These are phyloP conservation scores for Kwoniella botswanensis DNA, from an alignment of 768 basidiomycete species.

Conservation along the genomic window DNA sequence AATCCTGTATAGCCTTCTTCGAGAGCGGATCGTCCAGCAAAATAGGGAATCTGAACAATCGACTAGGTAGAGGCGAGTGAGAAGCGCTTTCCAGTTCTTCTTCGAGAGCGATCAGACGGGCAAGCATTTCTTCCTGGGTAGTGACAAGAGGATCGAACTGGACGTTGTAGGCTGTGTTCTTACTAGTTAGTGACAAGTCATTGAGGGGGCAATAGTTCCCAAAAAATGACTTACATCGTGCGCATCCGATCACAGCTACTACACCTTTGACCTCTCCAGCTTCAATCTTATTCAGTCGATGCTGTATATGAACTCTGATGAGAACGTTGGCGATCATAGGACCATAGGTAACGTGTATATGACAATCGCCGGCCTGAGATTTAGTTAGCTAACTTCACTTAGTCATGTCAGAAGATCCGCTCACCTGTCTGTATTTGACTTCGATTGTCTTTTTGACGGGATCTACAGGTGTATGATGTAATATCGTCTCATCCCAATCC, in stretches of 20 bases:
- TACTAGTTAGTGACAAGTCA: not conserved
- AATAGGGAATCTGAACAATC: slow-evolving; percentile 68
- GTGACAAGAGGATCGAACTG: slow-evolving; percentile 63
- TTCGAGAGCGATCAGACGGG: slow-evolving; percentile 60
- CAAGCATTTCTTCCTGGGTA: slow-evolving; percentile 62
- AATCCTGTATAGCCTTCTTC: slow-evolving; percentile 64
- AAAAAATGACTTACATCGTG: slow-evolving; percentile 61
- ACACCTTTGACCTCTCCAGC: slow-evolving; percentile 60
- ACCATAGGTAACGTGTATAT: slow-evolving; percentile 71
- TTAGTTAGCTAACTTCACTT: not conserved
- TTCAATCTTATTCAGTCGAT: slow-evolving; percentile 56
- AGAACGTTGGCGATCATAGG: slow-evolving; percentile 64
- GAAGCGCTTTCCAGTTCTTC: slow-evolving; percentile 58
- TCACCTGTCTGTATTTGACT: slow-evolving; percentile 67
- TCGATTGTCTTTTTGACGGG: slow-evolving; percentile 42
- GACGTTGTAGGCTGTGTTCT: slow-evolving; percentile 58
- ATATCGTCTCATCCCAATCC: slow-evolving; percentile 58
- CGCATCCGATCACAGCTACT: slow-evolving; percentile 67
- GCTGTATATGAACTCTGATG: slow-evolving; percentile 67
- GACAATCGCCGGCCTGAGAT: slow-evolving; percentile 67
- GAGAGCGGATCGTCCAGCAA: slow-evolving; percentile 68
- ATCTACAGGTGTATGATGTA: slow-evolving; percentile 55
- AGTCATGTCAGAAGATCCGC: not conserved
- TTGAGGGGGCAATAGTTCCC: too few relatives aligned
- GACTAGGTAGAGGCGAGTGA: slow-evolving; percentile 63